Conservation (phyloP, 805 yeast species). For the Lipomyces spencermartinsiae region DNA sequence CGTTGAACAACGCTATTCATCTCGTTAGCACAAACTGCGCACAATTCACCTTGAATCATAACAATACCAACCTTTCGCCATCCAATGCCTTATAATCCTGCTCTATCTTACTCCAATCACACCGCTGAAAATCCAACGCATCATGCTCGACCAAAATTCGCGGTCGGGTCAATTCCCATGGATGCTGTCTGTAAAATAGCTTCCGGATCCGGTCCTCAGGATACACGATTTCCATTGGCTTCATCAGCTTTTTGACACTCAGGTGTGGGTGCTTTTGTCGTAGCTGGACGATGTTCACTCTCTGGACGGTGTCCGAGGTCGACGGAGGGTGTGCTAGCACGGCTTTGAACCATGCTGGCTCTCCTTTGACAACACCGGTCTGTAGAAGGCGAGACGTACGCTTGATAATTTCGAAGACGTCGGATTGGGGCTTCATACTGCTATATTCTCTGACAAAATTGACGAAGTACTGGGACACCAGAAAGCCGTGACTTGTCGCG, state of each 20-base stretch:
- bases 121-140: constrained; percentile 58
- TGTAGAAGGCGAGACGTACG: constrained; percentile 78
- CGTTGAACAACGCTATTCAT: constrained; percentile 68
- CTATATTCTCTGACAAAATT: neutral
- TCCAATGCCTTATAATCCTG: constrained; percentile 79
- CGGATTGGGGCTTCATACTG: constrained; percentile 50
- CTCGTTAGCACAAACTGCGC: constrained; percentile 6
- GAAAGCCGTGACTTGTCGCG: neutral
- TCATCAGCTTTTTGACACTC: constrained; percentile 49
- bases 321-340: constrained; percentile 85
- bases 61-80: constrained; percentile 64
- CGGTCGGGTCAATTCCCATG: constrained; percentile 97
- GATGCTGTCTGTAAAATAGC: constrained; percentile 88
- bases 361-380: constrained; percentile 57
- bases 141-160: constrained; percentile 78
- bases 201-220: constrained; percentile 83
- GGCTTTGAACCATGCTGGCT: constrained; percentile 88
- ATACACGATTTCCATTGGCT: constrained; percentile 61
- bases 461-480: neutral
- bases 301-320: constrained; percentile 51
- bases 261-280: constrained; percentile 21
- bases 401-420: constrained; percentile 65
- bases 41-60: neutral
- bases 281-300: constrained; percentile 37
- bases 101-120: constrained; percentile 80